A percentile compares a stretch with the other conserved stretches of the same genome.
Evolutionary conservation across 2,329 filamentous ascomycete species (phyloP).

Genomic region (Phaeophleospora eucalypticola): DNA sequence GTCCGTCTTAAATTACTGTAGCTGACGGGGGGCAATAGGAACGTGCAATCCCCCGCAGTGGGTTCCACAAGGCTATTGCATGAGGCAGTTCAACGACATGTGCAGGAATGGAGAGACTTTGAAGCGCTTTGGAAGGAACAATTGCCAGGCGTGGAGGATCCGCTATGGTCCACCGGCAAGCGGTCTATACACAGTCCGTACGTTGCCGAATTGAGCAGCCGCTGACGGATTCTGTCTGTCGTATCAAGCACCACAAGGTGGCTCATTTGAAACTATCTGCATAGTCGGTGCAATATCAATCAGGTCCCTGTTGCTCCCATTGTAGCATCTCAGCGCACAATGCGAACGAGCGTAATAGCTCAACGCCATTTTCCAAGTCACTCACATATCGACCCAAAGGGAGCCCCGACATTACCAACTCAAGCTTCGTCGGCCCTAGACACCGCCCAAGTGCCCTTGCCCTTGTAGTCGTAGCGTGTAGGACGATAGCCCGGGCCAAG

Average conservation of each 20-base stretch:
- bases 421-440: too few species aligned
- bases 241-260: too few species aligned
- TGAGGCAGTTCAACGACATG: constrained; percentile 16
- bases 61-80: constrained; percentile 19
- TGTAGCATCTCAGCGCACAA: too few species aligned
- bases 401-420: too few species aligned
- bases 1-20: background rate
- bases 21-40: constrained; percentile 1
- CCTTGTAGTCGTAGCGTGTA: too few species aligned
- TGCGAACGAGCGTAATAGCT: too few species aligned
- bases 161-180: background rate
- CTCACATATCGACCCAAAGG: too few species aligned
- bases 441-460: too few species aligned
- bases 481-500: too few species aligned
- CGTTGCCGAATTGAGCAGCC: background rate
- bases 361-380: too few species aligned
- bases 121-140: constrained; percentile 8
- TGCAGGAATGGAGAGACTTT: constrained; percentile 10
- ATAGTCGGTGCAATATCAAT: background rate
- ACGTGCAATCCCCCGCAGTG: constrained; percentile 14
- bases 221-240: background rate
- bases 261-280: background rate
- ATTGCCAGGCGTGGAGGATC: constrained; percentile 14
- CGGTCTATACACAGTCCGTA: background rate
- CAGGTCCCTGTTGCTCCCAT: background rate